These are phyloP conservation scores for Peniophora sp. DNA, from an alignment of 1,284 basidiomycete genomes.

Conservation along the genomic window DNA sequence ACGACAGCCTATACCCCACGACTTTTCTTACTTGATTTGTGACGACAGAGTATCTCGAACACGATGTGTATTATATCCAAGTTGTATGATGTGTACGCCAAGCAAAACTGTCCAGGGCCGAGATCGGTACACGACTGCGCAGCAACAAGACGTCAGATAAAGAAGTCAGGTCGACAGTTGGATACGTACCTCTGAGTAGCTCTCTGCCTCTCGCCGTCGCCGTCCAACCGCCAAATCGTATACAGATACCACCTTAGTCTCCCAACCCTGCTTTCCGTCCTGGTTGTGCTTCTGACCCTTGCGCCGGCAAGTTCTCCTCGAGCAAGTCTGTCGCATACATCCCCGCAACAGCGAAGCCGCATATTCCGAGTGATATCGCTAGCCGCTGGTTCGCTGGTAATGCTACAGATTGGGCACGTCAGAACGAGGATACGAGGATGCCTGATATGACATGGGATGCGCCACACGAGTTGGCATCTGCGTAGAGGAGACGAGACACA, in stretches of 20 bases:
- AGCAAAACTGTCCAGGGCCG: no score
- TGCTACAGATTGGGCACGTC: neutral
- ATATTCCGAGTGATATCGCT: neutral
- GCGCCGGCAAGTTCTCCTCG: neutral
- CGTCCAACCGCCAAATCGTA: neutral
- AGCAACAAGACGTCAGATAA: no score
- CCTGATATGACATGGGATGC: neutral
- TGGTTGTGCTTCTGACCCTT: neutral
- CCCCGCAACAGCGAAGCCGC: neutral
- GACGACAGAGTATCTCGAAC: no score
- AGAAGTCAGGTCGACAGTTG: neutral
- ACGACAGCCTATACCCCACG: no score
- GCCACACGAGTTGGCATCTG: neutral
- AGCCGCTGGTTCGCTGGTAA: neutral
- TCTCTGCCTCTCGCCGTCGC: neutral
- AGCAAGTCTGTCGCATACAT: neutral
- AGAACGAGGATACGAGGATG: no score
- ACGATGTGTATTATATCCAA: no score
- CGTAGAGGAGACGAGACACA: slow-evolving; percentile 10
- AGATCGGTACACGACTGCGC: no score
- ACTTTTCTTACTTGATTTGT: no score
- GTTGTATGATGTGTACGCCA: no score
- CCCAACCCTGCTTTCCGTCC: neutral
- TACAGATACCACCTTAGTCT: neutral
- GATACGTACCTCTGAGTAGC: neutral